Conservation (phyloP, 2,329 filamentous ascomycete genomes). For the Chrysoporthe deuterocubensis region DNA sequence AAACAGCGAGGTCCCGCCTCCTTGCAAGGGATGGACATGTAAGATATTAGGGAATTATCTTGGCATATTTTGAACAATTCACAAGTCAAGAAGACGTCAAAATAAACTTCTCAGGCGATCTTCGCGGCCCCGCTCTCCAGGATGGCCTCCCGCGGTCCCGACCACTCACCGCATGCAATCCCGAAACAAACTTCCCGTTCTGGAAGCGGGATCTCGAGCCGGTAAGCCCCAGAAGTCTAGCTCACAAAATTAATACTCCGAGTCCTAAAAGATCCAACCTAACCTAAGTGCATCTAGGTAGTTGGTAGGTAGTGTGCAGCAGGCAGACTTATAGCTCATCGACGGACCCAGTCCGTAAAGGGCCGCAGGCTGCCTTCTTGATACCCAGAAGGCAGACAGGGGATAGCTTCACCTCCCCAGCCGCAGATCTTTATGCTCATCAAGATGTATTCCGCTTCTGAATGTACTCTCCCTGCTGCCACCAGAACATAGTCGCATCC, state of each 20-base stretch:
- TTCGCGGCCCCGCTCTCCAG: slow-evolving; percentile 1
- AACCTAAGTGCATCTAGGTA: background rate
- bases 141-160: background rate
- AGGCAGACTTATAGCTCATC: background rate
- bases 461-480: background rate
- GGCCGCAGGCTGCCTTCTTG: background rate
- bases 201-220: slow-evolving; percentile 11
- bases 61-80: background rate
- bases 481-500: background rate
- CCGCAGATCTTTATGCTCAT: background rate
- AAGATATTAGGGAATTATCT: background rate
- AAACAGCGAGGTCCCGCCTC: too few relatives aligned
- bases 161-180: background rate
- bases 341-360: background rate
- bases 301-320: background rate
- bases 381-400: background rate
- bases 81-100: background rate
- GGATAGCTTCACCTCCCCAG: background rate
- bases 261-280: background rate
- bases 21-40: background rate
- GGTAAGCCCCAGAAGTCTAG: background rate
- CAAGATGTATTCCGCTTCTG: background rate
- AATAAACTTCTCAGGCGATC: background rate
- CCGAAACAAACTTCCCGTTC: background rate
- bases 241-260: background rate